Evolutionary conservation across 73 alveolate genomes (phyloP).

Genomic region (Breviolum minutum): DNA sequence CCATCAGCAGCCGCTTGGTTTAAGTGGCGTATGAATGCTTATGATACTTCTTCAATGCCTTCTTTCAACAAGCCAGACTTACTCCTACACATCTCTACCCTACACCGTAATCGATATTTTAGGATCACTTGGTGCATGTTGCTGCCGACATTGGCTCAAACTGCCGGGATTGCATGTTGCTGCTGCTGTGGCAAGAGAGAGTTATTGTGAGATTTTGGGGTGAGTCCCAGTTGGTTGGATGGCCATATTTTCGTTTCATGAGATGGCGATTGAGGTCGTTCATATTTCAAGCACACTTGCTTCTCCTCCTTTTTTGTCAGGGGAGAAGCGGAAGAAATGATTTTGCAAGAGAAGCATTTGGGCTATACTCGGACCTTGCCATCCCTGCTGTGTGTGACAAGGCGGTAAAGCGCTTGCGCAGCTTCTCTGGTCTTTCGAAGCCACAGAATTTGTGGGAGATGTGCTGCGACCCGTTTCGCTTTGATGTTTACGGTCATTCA

Average conservation of each 20-base stretch:
- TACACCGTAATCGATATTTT: neutral
- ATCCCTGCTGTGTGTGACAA: neutral
- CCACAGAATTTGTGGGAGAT: conserved; percentile 19
- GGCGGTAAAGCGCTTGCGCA: conserved; percentile 27
- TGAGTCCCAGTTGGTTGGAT: neutral
- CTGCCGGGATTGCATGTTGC: neutral
- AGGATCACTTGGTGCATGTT: neutral
- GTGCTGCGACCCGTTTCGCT: conserved; percentile 76
- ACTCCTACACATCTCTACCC: too few relatives aligned
- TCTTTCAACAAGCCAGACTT: neutral
- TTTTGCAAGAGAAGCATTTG: neutral
- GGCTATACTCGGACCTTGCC: neutral
- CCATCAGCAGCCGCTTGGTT: conserved; percentile 60
- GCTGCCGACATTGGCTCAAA: conserved; percentile 1
- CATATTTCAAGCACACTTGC: neutral
- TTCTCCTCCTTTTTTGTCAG: neutral
- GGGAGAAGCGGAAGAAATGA: neutral
- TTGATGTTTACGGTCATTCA: conserved; percentile 49
- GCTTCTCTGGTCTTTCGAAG: neutral
- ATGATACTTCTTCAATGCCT: neutral
- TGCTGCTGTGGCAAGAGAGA: neutral
- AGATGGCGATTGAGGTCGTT: neutral
- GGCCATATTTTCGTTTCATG: neutral
- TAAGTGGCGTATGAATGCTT: too few relatives aligned
- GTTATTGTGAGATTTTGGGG: neutral